Conservation (phyloP, 805 yeast genomes). For the Kluyveromyces lactis region DNA sequence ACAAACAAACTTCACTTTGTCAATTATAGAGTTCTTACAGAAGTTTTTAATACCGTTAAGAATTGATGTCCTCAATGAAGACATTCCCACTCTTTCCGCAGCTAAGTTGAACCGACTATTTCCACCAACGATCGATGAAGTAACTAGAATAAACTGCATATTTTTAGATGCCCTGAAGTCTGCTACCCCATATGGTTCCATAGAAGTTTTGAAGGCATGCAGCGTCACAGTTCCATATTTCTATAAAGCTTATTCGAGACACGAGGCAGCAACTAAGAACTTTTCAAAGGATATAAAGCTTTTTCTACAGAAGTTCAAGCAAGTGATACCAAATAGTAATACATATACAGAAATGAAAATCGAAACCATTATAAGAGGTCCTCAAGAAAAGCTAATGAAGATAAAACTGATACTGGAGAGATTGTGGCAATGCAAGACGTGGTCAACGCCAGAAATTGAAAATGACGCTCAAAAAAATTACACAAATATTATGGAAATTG, state of each 20-base stretch:
- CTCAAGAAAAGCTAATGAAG: constrained; percentile 58
- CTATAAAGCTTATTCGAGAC: constrained; percentile 87
- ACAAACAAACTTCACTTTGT: constrained; percentile 68
- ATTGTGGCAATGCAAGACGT: constrained; percentile 39
- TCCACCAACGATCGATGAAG: constrained; percentile 94
- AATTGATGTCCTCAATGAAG: constrained; percentile 52
- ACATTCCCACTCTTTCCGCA: constrained; percentile 46
- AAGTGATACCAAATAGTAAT: constrained; percentile 20
- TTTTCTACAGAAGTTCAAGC: constrained; percentile 33
- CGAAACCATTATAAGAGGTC: constrained; percentile 56
- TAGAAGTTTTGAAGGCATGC: constrained; percentile 72
- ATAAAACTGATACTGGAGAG: constrained; percentile 62
- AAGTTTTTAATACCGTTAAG: constrained; percentile 73
- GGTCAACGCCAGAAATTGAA: constrained; percentile 30
- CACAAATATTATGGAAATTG: constrained; percentile 50
- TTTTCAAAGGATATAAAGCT: constrained; percentile 41
- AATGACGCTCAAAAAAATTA: constrained; percentile 34
- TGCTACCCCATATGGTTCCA: constrained; percentile 62
- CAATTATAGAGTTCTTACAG: constrained; percentile 66
- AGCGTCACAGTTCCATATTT: constrained; percentile 82
- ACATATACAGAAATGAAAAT: constrained; percentile 43
- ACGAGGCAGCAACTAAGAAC: constrained; percentile 80
- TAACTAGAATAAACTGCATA: constrained; percentile 81
- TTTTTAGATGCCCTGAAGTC: constrained; percentile 64
- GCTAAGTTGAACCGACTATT: constrained; percentile 66